A percentile compares a stretch with the other conserved stretches of the same genome.
Conservation (phyloP, 768 basidiomycete genomes). For the Naganishia vaughanmartiniae region DNA sequence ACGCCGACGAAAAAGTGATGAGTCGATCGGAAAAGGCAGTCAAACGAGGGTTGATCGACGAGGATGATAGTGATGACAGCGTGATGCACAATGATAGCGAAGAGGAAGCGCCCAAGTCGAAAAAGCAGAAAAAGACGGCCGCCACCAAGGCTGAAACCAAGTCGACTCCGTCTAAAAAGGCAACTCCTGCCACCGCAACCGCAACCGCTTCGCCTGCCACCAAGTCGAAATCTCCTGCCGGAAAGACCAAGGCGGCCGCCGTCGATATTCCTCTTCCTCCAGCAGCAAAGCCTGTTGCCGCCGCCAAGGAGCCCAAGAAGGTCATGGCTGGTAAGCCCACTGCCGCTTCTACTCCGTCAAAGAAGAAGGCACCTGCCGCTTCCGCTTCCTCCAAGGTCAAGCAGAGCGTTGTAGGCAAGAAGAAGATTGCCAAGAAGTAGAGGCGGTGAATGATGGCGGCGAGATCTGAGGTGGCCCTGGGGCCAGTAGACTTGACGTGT, state of each 20-base stretch:
- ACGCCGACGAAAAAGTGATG: slow-evolving; percentile 40
- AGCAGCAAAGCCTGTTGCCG: background rate
- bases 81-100: slow-evolving; percentile 27
- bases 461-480: no score
- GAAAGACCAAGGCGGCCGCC: slow-evolving; percentile 25
- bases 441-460: no score
- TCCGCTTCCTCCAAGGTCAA: slow-evolving; percentile 31
- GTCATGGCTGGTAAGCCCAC: slow-evolving; percentile 27
- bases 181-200: slow-evolving; percentile 6
- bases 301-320: slow-evolving; percentile 32
- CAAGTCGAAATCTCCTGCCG: slow-evolving; percentile 25
- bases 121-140: slow-evolving; percentile 36
- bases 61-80: slow-evolving; percentile 34
- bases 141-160: slow-evolving; percentile 31
- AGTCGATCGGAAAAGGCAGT: slow-evolving; percentile 29
- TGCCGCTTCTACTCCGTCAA: slow-evolving; percentile 24
- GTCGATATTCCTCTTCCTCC: slow-evolving; percentile 21
- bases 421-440: slow-evolving; percentile 28
- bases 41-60: slow-evolving; percentile 19
- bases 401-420: slow-evolving; percentile 38
- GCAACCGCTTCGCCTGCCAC: slow-evolving; percentile 24
- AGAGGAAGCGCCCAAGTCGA: slow-evolving; percentile 38
- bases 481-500: background rate
- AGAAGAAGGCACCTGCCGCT: slow-evolving; percentile 32
- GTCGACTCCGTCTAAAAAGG: slow-evolving; percentile 23